These are phyloP conservation scores for Chlamydomonas sp. DNA, from an alignment of 139 green algal species.

Conservation along the genomic window DNA sequence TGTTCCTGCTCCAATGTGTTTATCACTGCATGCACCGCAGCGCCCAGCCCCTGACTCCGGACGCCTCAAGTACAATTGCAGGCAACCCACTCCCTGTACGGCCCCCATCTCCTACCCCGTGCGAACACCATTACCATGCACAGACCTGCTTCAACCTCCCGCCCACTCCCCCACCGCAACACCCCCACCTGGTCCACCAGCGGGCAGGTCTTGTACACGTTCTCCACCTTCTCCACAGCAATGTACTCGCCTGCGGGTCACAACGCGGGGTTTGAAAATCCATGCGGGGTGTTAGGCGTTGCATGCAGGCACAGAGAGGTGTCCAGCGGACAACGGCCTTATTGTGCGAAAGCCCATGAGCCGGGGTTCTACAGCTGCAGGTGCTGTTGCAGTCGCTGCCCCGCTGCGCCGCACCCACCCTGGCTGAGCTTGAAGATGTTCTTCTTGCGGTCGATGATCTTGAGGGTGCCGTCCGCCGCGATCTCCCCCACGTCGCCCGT, in stretches of 20 bases:
- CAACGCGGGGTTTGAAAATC: not conserved
- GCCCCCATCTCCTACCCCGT: too few relatives aligned
- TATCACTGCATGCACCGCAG: too few relatives aligned
- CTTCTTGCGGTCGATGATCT: slow-evolving; percentile 97
- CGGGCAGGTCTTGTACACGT: slow-evolving; percentile 73
- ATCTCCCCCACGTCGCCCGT: slow-evolving; percentile 88
- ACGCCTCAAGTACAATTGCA: too few relatives aligned
- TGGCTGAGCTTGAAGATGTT: slow-evolving; percentile 99
- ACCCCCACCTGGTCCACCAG: slow-evolving; percentile 82
- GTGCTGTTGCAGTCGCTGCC: not conserved
- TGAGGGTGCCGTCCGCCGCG: slow-evolving; percentile 70
- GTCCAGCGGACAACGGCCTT: too few relatives aligned
- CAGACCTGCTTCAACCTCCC: too few relatives aligned
- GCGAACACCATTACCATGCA: too few relatives aligned
- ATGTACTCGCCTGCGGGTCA: slow-evolving; percentile 68
- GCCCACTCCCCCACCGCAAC: slow-evolving; percentile 38
- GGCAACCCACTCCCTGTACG: too few relatives aligned
- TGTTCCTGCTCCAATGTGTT: too few relatives aligned
- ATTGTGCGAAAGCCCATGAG: too few relatives aligned
- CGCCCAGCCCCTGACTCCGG: too few relatives aligned
- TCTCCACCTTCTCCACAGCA: slow-evolving; percentile 92
- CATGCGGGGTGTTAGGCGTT: not conserved
- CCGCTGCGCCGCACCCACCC: slow-evolving; percentile 50
- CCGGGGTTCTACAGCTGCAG: too few relatives aligned
- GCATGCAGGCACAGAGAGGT: not conserved